A percentile compares a stretch with the other conserved stretches of the same genome.
Evolutionary conservation across 805 yeast genomes (phyloP).

Genomic region (Yarrowia keelungensis): DNA sequence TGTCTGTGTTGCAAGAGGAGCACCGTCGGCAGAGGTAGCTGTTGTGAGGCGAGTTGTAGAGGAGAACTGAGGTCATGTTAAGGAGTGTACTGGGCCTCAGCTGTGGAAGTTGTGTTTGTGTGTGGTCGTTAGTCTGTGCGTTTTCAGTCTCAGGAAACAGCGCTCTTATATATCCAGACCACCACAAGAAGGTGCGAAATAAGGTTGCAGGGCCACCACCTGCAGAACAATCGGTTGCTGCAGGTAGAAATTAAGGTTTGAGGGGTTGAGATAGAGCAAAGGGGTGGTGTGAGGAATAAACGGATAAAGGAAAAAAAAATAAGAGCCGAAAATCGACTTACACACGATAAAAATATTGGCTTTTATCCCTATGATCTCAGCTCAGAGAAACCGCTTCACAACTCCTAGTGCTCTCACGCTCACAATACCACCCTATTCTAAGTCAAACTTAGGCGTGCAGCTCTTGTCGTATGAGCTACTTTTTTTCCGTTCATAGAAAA

Average conservation of each 20-base stretch:
- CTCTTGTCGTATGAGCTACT: slow-evolving; percentile 15
- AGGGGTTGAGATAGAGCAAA: slow-evolving; percentile 9
- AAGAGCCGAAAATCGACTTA: too few relatives aligned
- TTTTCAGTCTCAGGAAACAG: background rate
- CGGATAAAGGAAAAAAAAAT: too few relatives aligned
- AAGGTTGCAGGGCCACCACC: slow-evolving; percentile 26
- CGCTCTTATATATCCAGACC: background rate
- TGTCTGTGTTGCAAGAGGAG: slow-evolving; percentile 33
- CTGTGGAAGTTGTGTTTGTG: background rate
- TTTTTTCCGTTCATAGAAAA: slow-evolving; percentile 2
- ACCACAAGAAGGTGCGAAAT: background rate
- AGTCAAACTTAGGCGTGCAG: slow-evolving; percentile 5
- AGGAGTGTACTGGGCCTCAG: slow-evolving; percentile 13
- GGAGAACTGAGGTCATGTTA: slow-evolving; percentile 15
- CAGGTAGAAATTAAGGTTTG: slow-evolving; percentile 4
- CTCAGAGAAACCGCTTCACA: too few relatives aligned
- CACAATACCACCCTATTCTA: background rate
- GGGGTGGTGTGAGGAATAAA: background rate
- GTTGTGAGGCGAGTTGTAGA: background rate
- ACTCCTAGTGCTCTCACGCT: too few relatives aligned
- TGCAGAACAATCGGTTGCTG: slow-evolving; percentile 34
- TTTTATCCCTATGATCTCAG: too few relatives aligned
- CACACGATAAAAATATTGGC: too few relatives aligned
- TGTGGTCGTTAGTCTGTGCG: background rate
- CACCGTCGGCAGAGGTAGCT: slow-evolving; percentile 20